Conservation (phyloP, 768 basidiomycete genomes). For the Multifurca ochricompacta region DNA sequence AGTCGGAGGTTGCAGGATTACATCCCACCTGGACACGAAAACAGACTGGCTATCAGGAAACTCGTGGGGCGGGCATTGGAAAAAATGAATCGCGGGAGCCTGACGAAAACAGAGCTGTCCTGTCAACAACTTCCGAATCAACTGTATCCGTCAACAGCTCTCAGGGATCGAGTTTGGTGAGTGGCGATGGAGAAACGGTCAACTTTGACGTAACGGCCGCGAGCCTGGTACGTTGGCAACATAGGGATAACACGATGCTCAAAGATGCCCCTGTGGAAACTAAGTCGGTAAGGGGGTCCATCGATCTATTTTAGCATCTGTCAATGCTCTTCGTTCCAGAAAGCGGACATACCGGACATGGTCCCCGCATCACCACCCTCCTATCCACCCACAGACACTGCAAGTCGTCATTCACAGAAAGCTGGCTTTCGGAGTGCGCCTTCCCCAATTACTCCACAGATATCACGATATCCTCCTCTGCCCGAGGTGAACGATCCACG, state of each 20-base stretch:
- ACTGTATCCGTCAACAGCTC: not conserved
- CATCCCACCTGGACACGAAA: not conserved
- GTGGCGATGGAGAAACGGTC: not conserved
- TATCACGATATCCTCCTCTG: not conserved
- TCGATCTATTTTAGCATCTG: not conserved
- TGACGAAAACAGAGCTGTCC: not conserved
- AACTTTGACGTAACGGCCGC: not conserved
- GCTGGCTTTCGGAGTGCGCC: not conserved
- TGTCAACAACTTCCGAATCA: not conserved
- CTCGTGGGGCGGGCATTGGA: not conserved
- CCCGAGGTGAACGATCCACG: not conserved
- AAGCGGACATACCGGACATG: not conserved
- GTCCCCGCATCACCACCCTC: not conserved
- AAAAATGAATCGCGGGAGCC: not conserved
- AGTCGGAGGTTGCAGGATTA: not conserved
- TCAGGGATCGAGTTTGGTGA: not conserved
- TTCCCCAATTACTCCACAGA: not conserved
- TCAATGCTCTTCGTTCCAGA: not conserved
- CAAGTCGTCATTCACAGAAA: not conserved
- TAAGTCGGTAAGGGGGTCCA: not conserved
- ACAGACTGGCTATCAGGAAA: not conserved
- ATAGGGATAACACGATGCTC: not conserved
- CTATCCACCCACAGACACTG: not conserved
- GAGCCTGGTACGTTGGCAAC: slow-evolving; percentile 1
- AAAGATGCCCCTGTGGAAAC: not conserved